Evolutionary conservation across 2,329 filamentous ascomycete genomes (phyloP), one percentile per base, ranked within the genome.

Genomic region (Fusarium zealandicum): DNA sequence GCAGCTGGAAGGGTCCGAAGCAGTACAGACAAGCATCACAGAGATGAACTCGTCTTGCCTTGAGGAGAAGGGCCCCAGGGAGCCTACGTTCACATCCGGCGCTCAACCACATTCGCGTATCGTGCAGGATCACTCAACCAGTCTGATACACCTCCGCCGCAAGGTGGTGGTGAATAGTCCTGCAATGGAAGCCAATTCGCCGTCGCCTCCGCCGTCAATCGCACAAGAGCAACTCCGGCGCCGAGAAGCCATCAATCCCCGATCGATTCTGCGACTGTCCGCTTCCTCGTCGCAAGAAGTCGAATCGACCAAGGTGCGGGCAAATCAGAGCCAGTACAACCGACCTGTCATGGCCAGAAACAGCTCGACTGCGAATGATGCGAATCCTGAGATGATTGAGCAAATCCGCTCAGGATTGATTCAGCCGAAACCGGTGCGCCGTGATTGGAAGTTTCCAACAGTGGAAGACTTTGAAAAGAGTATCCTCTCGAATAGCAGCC

Each of bases 201-300:
- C 66, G 3, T 66, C 57, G 3, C 57, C 56, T 6, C 67, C 70
- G 6, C 70, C 64, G n/a, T 74, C 74, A 1, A 50, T 76, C 27
- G 56, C 68, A 38, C 70, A 77, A 39, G 75, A 77, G 54, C 71
- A 75, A 53, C 57, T 62, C 11, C 68, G 69, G 17, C 69, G 75
- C 22, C 66, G 75, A 28, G 70, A 68, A 41, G 62, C 63, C 3
- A 54, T 35, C 5, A 55, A 60, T 12, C 69, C 72, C 6, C 71
- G 69, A 1, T 72, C 75, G 1, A 77, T 77, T 20, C 42, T 77
- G 25, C 75, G 74, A 36, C 22, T 49, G n/a, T 55, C 48, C 8
- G 28, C 40, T 38, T 27, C 45, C n/a, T 50, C 55, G 2, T 18
- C 27, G n/a, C 51, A 66, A 22, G 61, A 43, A 30, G 39, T 46